Percentiles rank a stretch among this genome's conserved stretches.
phyloP scores from a whole-genome alignment of 345 rosid genomes.

The Nasturtium officinale region DNA sequence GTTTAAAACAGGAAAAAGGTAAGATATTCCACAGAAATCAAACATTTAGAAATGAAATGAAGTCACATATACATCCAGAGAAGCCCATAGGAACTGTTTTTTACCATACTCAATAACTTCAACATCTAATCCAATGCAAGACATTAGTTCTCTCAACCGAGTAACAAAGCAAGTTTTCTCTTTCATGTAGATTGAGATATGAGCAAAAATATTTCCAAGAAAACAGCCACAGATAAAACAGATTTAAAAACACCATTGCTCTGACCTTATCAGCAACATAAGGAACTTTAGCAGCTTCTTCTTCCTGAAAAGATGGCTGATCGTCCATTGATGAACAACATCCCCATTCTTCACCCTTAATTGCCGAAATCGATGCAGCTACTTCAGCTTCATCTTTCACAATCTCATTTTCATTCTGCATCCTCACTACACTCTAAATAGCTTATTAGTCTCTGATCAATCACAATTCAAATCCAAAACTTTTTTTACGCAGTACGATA shows the following conservation, averaged over 20 bases:
- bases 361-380: conserved; percentile 39
- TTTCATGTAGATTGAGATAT: not conserved
- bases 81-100: not conserved
- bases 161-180: not conserved
- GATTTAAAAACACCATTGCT: not conserved
- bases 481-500: not conserved
- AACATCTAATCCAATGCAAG: conserved; percentile 15
- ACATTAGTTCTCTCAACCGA: conserved; percentile 5
- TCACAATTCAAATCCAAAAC: not conserved
- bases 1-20: not conserved
- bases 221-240: not conserved
- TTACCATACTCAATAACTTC: not conserved
- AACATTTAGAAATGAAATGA: not conserved
- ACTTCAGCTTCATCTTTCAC: conserved; percentile 49
- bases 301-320: conserved; percentile 58
- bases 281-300: conserved; percentile 65
- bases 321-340: conserved; percentile 54
- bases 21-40: not conserved
- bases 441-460: conserved; percentile 10
- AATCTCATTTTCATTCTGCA: conserved; percentile 55
- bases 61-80: conserved; percentile 1
- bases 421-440: conserved; percentile 39
- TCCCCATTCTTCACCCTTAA: conserved; percentile 52
- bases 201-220: not conserved
- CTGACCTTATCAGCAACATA: conserved; percentile 86